Evolutionary conservation across 495 filamentous ascomycete species (phyloP), one percentile per base, ranked within the genome.

Genomic region (Xylaria intraflava): DNA sequence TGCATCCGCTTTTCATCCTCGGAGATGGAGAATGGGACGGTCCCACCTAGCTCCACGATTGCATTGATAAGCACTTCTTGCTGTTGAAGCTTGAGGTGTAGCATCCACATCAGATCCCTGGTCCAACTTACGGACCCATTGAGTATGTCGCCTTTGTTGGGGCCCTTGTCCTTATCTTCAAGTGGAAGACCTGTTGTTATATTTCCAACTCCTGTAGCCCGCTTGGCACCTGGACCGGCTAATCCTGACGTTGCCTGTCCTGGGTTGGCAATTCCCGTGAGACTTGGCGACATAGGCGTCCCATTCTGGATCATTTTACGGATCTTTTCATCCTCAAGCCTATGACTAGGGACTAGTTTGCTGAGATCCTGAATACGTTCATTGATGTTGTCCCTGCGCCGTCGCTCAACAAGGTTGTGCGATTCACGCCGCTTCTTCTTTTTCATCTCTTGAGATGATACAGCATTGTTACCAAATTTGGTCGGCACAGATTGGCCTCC

Each of bases 121-220:
- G 86, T 96, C 93, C 93, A 98, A 69, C 88, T 86, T 43, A 98
- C 93, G 14, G 93, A 87, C 26, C 93, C 93, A 65, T 97, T 97
- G 49, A 98, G 83, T 48, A 98, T 97, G 64, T 98, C 93, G 38
- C 93, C 93, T 71, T 98, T 98, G 77, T 97, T 97, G 0, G 93
- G 93, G 0, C 94, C 94, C 59, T 97, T 96, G 70, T 98, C 93
- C 61, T 97, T 98, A 56, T 98, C 93, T 60, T 98, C 93, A 24
- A 92, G 81, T 0, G 91, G 88, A 31, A 95, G 77, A 19, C 92
- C 90, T 54, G 90, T 87, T 3, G 89, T 94, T 54, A 96, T 95
- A 63, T 86, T 93, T 29, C 90, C 90, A 6, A 87, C 81, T 7
- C 73, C 80, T 2, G 70, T 69, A 16, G 93, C 93, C 44, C 93